Evolutionary conservation across 352 stramenopile species (phyloP), one percentile per base, ranked within the genome.

Genomic region (Phytophthora pseudosyringae): DNA sequence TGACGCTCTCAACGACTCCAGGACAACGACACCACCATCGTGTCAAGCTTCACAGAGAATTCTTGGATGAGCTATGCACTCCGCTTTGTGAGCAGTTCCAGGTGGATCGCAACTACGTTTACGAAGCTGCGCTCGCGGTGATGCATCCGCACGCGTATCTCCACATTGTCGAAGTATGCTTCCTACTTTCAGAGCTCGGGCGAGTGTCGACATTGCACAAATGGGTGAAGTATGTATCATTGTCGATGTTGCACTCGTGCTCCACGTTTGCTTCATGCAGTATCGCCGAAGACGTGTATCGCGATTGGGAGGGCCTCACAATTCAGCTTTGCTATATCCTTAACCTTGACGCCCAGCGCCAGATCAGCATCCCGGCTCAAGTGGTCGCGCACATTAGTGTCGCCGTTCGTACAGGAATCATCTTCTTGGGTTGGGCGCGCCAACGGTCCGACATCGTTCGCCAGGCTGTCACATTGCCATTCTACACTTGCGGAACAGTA

Each of bases 111-210:
- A 84, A 80, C 4, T 95, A 94, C 38, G 84, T 94, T 31, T 71
- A 91, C 21, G 87, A 95, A 66, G 81, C 83, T 15, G 85, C 83
- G 5, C 73, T 95, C 10, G 78, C 80, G 11, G 87, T 93, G 12
- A 83, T 95, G 73, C 81, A 93, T 43, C 85, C 87, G 10, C 87
- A 95, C 25, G 87, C 87, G 8, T 86, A 93, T 31, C 54, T 94
- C 21, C 87, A 95, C 64, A 89, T 95, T 11, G 83, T 90, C 25
- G 87, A 93, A 67, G 80, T 91, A 1, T 93, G 85, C 28, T 93
- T 95, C 40, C 45, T 95, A 26, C 64, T 95, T 10, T 83, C 83
- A 2, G 78, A 92, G 44, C 55, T 95, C 11, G 71, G 61, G 2
- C 76, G 87, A 44, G 63, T 65, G 0, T 71, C 64, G 5, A 86